Base-by-base conservation (phyloP, 2,329 filamentous ascomycete species). In the Hymenoscyphus linearis region DNA sequence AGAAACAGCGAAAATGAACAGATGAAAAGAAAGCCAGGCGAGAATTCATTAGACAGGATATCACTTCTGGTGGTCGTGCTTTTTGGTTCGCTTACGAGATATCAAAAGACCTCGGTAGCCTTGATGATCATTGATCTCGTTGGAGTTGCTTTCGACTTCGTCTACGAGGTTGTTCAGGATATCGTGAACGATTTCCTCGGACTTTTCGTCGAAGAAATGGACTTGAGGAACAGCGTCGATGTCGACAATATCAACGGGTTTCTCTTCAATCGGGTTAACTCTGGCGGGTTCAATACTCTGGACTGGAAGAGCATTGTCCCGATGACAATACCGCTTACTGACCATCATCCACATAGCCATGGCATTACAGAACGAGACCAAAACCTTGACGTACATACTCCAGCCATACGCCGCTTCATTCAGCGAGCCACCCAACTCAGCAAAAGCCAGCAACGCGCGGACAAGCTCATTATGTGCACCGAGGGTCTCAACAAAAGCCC, bases 261-360 rank as follows among this genome's bases (percentile, higher is more conserved):
- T 50, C 22, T 50, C 7, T 18, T 50, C 44, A 18, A 22, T 18
- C n/a, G 16, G 18, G n/a, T 47, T n/a, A 18, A 47, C 40, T 18
- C n/a, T 47, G n/a, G 40, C 40, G 6, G 22, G n/a, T 18, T 47
- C 40, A 12, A 9, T 47, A 47, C n/a, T 18, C 44, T 50, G 22
- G 44, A 50, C 44, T 13, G 44, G 44, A 25, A 50, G 13, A 22
- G 44, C 44, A 22, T 14, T 50, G 44, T 25, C 44, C 18, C 44
- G 44, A 50, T 50, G 44, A 18, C 44, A 47, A 14, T 58, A 58
- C 16, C 57, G 26, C 27, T 58, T 58, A 22, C 40, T 52, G 6
- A 34, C 47, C 31, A 58, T 36, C 57, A 58, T 58, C 57, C 57
- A 58, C n/a, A 34, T 40, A 1, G 57, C 57, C 57, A 58, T 53